Evolutionary conservation across 1,284 basidiomycete genomes (phyloP), one percentile per base, ranked within the genome.

Genomic region (Papiliotrema fonsecae): DNA sequence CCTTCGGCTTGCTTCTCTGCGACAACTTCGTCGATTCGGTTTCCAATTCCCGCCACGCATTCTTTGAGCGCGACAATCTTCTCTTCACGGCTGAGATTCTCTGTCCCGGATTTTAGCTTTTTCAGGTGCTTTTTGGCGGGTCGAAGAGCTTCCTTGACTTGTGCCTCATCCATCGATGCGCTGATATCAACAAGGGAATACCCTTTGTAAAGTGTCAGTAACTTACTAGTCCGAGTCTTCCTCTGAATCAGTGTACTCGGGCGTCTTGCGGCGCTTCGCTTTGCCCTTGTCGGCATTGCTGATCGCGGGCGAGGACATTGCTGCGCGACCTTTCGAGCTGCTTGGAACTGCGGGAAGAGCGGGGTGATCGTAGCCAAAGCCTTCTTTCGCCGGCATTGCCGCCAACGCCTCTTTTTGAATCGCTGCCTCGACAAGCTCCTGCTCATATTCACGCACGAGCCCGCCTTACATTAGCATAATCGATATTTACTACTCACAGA

Each of bases 41-140:
- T 82, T 31, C 96, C 96, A 57, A 99, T 96, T 10, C 88, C 87
- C 50, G 88, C 86, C 26, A 98, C 80, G 35, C 93, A 97, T 64
- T 97, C 91, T 70, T 97, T 98, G 60, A 98, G 78, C 36, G 93
- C 90, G 1, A 86, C 84, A 55, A 98, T 88, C 75, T 97, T 98
- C 72, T 96, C 87, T 60, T 96, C 90, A 60, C 92, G 81, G 50
- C 86, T 85, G 78, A 97, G 85, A 57, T 90, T 85, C 55, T 93
- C 91, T 28, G 91, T 93, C 16, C 88, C 89, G 42, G 87, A 76
- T 74, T 96, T 94, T 44, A 97, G 79, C 76, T 89, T 87, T 84
- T 97, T 97, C 86, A 99, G 79, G 72, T 97, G 89, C 74, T 89
- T 89, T 80, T 97, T 97, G 54, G 97, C 94, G 2, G 96, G 96